Conservation (phyloP, 2,329 filamentous ascomycete species). For the Tolypocladium tropicale region DNA sequence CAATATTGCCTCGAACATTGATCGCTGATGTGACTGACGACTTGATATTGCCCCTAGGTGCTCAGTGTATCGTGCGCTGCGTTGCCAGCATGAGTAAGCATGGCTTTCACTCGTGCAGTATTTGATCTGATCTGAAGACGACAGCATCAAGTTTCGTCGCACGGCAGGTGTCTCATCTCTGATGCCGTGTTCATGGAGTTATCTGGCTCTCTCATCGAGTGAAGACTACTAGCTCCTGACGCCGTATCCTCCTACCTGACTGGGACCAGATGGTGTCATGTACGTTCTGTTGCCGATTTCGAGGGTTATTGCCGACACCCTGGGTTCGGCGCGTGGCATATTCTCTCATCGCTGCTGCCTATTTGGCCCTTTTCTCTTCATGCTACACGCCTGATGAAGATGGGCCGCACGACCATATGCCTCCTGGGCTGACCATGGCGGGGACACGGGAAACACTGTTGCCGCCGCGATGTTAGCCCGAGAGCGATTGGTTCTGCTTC, state of each 20-base stretch:
- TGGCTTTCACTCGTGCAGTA: not conserved
- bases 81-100: not conserved
- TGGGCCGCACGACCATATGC: not conserved
- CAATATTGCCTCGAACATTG: not conserved
- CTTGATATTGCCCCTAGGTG: not conserved
- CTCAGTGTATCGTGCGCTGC: not conserved
- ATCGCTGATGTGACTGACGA: not conserved
- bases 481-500: not conserved
- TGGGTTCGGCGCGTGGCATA: too few species aligned
- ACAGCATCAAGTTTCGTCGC: not conserved
- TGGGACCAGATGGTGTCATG: not conserved
- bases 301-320: not conserved
- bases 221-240: constrained; percentile 1
- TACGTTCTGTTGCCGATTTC: not conserved
- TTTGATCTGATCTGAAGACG: not conserved
- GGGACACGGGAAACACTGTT: not conserved
- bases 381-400: not conserved
- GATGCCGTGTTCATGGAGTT: not conserved
- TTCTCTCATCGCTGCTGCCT: too few species aligned
- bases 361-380: not conserved
- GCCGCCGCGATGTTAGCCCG: not conserved
- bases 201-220: not conserved
- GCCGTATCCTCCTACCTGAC: constrained; percentile 1
- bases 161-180: constrained; percentile 1
- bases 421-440: not conserved